phyloP scores from a whole-genome alignment of 768 basidiomycete genomes.

The Kockovaella imperatae region DNA sequence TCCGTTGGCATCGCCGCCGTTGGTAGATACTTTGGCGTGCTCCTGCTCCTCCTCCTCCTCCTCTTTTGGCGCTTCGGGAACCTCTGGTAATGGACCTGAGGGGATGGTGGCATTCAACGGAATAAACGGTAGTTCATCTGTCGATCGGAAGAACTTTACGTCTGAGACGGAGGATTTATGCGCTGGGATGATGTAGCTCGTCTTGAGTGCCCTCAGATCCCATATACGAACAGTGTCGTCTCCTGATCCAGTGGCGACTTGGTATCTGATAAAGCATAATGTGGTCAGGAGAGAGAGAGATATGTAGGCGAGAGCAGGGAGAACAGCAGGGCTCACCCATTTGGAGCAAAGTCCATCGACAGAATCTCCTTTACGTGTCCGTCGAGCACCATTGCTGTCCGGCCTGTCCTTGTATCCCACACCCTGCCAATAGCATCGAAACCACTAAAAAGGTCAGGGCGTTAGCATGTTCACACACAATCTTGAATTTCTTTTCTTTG shows the following conservation, averaged over 20 bases:
- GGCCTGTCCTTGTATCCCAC: slow-evolving; percentile 91
- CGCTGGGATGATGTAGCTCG: slow-evolving; percentile 92
- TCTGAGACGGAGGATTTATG: slow-evolving; percentile 93
- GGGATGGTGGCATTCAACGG: slow-evolving; percentile 13
- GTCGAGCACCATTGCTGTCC: slow-evolving; percentile 95
- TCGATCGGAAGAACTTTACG: slow-evolving; percentile 75
- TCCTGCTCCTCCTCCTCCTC: slow-evolving; percentile 9
- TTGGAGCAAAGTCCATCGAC: slow-evolving; percentile 85
- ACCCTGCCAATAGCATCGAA: slow-evolving; percentile 94
- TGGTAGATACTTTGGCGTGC: slow-evolving; percentile 3
- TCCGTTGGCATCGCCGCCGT: slow-evolving; percentile 9
- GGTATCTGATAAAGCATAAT: slow-evolving; percentile 60
- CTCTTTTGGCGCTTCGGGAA: not conserved
- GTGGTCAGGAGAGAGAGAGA: not conserved
- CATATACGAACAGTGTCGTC: slow-evolving; percentile 98
- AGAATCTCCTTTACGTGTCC: slow-evolving; percentile 92
- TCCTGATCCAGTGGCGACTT: slow-evolving; percentile 91
- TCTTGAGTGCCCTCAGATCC: slow-evolving; percentile 89
- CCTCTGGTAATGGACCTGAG: not conserved
- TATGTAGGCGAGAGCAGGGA: slow-evolving; percentile 6
- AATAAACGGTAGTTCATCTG: slow-evolving; percentile 22
- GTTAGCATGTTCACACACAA: not conserved
- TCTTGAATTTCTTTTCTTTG: too few species aligned
- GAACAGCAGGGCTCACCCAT: too few species aligned
- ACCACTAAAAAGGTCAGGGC: slow-evolving; percentile 53